phyloP scores from a whole-genome alignment of 345 rosid genomes.

The Corchorus olitorius region DNA sequence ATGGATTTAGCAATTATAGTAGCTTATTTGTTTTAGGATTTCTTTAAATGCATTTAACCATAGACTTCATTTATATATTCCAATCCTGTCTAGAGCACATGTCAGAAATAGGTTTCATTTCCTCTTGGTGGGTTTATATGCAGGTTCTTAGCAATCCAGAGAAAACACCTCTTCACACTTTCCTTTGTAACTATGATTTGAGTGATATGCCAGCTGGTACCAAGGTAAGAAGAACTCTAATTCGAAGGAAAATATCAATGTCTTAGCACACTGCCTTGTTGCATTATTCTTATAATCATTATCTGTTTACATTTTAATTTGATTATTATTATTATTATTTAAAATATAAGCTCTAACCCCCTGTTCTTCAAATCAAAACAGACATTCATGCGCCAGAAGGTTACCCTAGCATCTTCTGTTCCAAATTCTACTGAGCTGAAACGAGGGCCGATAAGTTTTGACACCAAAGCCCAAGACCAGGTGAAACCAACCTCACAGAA shows the following conservation, averaged over 20 bases:
- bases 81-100: conserved; percentile 4
- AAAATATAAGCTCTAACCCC: conserved; percentile 8
- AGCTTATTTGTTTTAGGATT: background rate
- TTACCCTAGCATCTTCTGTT: conserved; percentile 64
- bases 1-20: background rate
- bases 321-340: conserved; percentile 4
- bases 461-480: conserved; percentile 33
- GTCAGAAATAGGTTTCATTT: conserved; percentile 24
- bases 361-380: conserved; percentile 32
- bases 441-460: conserved; percentile 36
- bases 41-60: background rate
- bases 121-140: conserved; percentile 20
- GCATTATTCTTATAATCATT: background rate
- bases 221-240: conserved; percentile 44
- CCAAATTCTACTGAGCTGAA: conserved; percentile 42
- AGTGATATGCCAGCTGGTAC: conserved; percentile 95
- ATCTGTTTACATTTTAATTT: conserved; percentile 5
- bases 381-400: conserved; percentile 96
- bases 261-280: background rate
- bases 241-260: background rate
- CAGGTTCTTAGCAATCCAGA: conserved; percentile 99
- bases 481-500: conserved; percentile 17
- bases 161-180: conserved; percentile 94
- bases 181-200: conserved; percentile 93
- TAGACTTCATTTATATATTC: background rate